phyloP scores from a whole-genome alignment of 257 asterid species.

The Nicotiana otophora region DNA sequence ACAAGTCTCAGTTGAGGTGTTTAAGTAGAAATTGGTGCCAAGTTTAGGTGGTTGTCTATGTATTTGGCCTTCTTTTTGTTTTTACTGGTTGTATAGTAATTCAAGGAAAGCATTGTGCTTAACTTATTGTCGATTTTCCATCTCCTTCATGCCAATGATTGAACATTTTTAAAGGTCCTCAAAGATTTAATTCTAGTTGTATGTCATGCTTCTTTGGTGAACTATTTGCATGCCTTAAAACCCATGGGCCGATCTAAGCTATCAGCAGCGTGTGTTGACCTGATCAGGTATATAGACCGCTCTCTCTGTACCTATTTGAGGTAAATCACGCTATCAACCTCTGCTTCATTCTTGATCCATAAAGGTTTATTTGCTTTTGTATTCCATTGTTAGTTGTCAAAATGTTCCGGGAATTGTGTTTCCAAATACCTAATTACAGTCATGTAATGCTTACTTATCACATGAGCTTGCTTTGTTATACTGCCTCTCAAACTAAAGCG shows the following conservation, averaged over 20 bases:
- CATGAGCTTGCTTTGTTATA: background rate
- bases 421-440: background rate
- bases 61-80: too few species aligned
- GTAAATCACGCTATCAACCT: background rate
- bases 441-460: background rate
- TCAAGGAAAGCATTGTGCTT: background rate
- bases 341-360: background rate
- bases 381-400: background rate
- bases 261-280: background rate
- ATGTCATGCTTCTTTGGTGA: background rate
- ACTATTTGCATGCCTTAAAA: background rate
- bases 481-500: background rate
- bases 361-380: background rate
- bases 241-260: background rate
- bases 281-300: background rate
- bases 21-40: too few species aligned
- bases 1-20: too few species aligned
- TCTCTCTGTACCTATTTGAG: background rate
- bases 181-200: background rate
- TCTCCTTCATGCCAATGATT: background rate
- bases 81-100: background rate
- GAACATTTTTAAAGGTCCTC: background rate
- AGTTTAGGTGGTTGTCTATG: too few species aligned
- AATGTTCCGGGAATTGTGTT: background rate
- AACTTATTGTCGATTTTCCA: background rate